Percentiles rank a stretch among this genome's conserved stretches.
phyloP scores from a whole-genome alignment of 2,329 filamentous ascomycete genomes.

The Hypoxylon sp. region DNA sequence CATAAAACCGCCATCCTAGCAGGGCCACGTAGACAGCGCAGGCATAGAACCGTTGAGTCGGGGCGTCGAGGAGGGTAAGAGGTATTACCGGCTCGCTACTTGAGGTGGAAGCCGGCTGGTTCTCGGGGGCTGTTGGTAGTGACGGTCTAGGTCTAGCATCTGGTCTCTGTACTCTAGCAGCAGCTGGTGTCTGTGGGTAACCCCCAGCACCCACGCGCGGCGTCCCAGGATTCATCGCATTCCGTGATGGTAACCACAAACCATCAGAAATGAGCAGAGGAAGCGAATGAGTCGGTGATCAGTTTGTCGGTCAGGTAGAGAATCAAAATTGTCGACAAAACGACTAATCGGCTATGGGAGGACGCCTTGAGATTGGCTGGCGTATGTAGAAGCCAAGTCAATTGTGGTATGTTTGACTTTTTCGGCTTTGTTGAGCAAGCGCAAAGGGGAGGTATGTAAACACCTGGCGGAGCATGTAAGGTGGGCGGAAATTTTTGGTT shows the following conservation, averaged over 20 bases:
- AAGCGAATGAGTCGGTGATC: neutral
- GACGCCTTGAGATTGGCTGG: constrained; percentile 2
- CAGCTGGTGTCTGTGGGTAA: constrained; percentile 81
- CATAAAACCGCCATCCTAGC: constrained; percentile 87
- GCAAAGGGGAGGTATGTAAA: constrained; percentile 18
- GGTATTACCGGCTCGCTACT: constrained; percentile 79
- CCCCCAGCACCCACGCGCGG: constrained; percentile 86
- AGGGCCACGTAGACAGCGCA: constrained; percentile 83
- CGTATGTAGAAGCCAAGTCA: constrained; percentile 3
- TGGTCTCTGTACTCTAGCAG: constrained; percentile 57
- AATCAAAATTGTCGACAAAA: constrained; percentile 5
- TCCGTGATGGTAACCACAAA: constrained; percentile 56
- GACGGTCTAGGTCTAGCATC: constrained; percentile 27
- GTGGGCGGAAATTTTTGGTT: constrained; percentile 33
- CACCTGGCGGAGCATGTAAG: constrained; percentile 10
- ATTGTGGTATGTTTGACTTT: constrained; percentile 4
- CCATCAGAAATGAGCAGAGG: constrained; percentile 39
- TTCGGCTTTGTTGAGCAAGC: constrained; percentile 9
- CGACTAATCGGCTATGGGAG: constrained; percentile 3
- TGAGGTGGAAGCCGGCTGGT: constrained; percentile 49
- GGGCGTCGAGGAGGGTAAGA: constrained; percentile 85
- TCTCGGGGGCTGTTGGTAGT: constrained; percentile 66
- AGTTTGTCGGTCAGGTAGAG: neutral
- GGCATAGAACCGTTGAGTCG: constrained; percentile 90
- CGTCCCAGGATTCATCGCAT: constrained; percentile 84